These are phyloP conservation scores for Hansenula sp. DNA, from an alignment of 1,139 yeast species.

Conservation along the genomic window DNA sequence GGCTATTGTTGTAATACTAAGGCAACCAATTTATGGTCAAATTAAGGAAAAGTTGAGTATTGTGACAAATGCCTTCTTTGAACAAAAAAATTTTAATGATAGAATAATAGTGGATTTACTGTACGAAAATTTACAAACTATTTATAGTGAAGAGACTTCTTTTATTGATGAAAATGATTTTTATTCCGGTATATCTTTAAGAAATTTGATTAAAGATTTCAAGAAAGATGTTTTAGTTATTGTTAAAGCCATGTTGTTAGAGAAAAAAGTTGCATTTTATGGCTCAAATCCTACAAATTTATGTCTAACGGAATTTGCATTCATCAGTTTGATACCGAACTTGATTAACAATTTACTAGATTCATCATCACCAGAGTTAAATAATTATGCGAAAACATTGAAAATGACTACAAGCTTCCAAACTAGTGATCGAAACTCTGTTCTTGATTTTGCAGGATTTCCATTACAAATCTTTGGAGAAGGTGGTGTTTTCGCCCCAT, in stretches of 20 bases:
- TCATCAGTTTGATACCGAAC: conserved; percentile 68
- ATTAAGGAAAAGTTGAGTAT: conserved; percentile 87
- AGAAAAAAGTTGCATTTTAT: conserved; percentile 62
- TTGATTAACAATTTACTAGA: conserved; percentile 68
- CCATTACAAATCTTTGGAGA: conserved; percentile 84
- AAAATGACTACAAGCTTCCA: conserved; percentile 65
- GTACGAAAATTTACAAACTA: conserved; percentile 62
- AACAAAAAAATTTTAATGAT: conserved; percentile 75
- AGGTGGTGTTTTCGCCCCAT: conserved; percentile 89
- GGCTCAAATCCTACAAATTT: conserved; percentile 81
- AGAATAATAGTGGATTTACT: conserved; percentile 61
- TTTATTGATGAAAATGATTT: conserved; percentile 45
- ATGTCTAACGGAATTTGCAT: conserved; percentile 67
- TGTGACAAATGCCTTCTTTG: conserved; percentile 81
- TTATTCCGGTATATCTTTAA: conserved; percentile 72
- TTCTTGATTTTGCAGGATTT: conserved; percentile 77
- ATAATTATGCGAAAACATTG: conserved; percentile 49
- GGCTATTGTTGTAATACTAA: conserved; percentile 80
- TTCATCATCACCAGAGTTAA: conserved; percentile 75
- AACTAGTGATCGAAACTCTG: conserved; percentile 73
- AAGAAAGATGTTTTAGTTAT: conserved; percentile 59
- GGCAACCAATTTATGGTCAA: conserved; percentile 84
- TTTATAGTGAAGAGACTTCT: conserved; percentile 30
- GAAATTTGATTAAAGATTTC: conserved; percentile 59
- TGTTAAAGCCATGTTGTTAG: conserved; percentile 73